Evolutionary conservation across 2,329 filamentous ascomycete genomes (phyloP).

Genomic region (Cladosporium colombiae): DNA sequence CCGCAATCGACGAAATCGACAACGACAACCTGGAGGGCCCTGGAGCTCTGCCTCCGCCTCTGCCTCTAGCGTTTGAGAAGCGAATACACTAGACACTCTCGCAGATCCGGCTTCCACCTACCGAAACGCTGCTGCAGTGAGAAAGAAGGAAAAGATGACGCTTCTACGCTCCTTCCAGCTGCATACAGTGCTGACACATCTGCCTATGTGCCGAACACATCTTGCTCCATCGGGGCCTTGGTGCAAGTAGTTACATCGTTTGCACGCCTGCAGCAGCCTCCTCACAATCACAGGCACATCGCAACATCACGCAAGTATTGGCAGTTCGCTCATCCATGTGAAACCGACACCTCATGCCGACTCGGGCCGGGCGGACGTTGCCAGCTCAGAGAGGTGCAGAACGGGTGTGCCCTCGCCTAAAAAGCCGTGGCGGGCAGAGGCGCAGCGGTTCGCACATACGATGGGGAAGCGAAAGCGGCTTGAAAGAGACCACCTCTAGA

Average conservation of each 20-base stretch:
- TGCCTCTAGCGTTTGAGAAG: neutral
- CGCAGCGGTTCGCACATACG: constrained; percentile 6
- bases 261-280: constrained; percentile 1
- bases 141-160: constrained; percentile 1
- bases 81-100: neutral
- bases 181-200: constrained; percentile 12
- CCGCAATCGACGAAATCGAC: neutral
- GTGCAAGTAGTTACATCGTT: neutral
- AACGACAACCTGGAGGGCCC: neutral
- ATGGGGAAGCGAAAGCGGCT: constrained; percentile 18
- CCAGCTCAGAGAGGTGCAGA: constrained; percentile 7
- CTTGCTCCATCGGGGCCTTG: neutral
- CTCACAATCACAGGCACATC: neutral
- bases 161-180: constrained; percentile 8
- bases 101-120: constrained; percentile 13
- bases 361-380: constrained; percentile 7
- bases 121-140: constrained; percentile 4
- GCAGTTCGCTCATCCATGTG: neutral
- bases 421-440: neutral
- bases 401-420: constrained; percentile 1
- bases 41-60: neutral
- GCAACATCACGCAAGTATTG: neutral
- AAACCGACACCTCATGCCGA: neutral
- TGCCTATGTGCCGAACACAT: constrained; percentile 4
- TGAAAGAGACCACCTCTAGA: neutral